Conservation (phyloP, 108 stramenopile species). For the Skeletonema marinoi region DNA sequence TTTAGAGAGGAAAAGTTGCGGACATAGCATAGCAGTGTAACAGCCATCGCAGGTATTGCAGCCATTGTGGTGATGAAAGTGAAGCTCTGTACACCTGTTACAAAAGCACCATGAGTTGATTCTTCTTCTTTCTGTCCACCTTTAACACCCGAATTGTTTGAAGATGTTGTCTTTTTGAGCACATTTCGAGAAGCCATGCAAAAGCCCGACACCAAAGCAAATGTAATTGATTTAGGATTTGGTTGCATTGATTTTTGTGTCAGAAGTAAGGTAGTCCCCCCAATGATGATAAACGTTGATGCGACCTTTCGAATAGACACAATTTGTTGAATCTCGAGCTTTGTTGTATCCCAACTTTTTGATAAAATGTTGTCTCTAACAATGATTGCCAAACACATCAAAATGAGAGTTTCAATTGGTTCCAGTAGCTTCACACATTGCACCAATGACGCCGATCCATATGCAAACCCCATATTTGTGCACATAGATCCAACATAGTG, state of each 20-base stretch:
- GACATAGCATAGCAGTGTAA: not conserved
- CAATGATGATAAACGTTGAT: slow-evolving; percentile 12
- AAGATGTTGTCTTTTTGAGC: slow-evolving; percentile 9
- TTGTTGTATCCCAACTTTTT: slow-evolving; percentile 2
- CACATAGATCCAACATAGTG: slow-evolving; percentile 47
- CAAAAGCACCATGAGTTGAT: not conserved
- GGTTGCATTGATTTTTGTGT: slow-evolving; percentile 20
- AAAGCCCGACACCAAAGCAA: slow-evolving; percentile 16
- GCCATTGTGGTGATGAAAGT: slow-evolving; percentile 14
- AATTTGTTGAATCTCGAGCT: slow-evolving; percentile 8
- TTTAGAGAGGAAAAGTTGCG: not conserved
- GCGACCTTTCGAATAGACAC: slow-evolving; percentile 13
- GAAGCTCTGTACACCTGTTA: slow-evolving; percentile 21
- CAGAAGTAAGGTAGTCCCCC: slow-evolving; percentile 23
- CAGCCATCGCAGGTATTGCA: slow-evolving; percentile 14
- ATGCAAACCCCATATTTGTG: slow-evolving; percentile 57
- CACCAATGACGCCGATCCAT: slow-evolving; percentile 55
- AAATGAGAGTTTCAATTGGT: slow-evolving; percentile 58
- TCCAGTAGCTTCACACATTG: slow-evolving; percentile 63
- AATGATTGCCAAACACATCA: slow-evolving; percentile 9
- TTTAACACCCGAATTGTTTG: not conserved
- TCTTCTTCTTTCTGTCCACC: not conserved
- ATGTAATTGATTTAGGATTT: slow-evolving; percentile 5
- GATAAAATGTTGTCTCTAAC: not conserved
- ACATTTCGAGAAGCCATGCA: slow-evolving; percentile 29